phyloP scores from a whole-genome alignment of 2,329 filamentous ascomycete species.

The Lecanicillium sp. region DNA sequence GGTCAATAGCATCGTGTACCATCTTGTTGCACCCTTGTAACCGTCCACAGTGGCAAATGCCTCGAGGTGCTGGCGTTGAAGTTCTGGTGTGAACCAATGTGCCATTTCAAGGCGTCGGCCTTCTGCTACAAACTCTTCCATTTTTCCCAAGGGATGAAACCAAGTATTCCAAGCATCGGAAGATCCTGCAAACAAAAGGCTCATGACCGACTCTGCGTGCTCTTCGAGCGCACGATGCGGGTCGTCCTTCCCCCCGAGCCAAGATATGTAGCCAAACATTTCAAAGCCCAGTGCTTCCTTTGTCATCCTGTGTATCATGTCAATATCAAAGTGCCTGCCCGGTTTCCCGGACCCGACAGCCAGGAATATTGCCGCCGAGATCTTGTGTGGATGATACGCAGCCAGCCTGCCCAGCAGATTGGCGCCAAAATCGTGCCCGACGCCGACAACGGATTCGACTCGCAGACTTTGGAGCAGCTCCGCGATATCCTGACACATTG shows the following conservation, averaged over 20 bases:
- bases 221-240: slow-evolving; percentile 15
- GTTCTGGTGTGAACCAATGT: slow-evolving; percentile 16
- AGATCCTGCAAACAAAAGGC: slow-evolving; percentile 19
- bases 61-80: slow-evolving; percentile 16
- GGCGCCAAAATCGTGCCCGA: slow-evolving; percentile 28
- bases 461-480: slow-evolving; percentile 22
- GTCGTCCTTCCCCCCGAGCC: slow-evolving; percentile 12
- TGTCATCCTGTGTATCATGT: slow-evolving; percentile 23
- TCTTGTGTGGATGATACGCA: slow-evolving; percentile 16
- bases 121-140: slow-evolving; percentile 18
- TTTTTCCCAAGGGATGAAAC: slow-evolving; percentile 19
- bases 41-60: slow-evolving; percentile 15
- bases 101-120: slow-evolving; percentile 14
- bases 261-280: slow-evolving; percentile 23
- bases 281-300: slow-evolving; percentile 19
- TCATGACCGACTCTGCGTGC: slow-evolving; percentile 18
- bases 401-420: slow-evolving; percentile 21
- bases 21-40: slow-evolving; percentile 20
- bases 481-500: slow-evolving; percentile 23
- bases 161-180: slow-evolving; percentile 15
- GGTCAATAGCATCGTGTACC: slow-evolving; percentile 23
- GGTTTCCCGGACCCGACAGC: slow-evolving; percentile 20
- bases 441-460: slow-evolving; percentile 32
- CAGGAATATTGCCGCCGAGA: slow-evolving; percentile 17
- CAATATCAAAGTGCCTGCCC: slow-evolving; percentile 20